Percentiles rank a stretch among this genome's conserved stretches.
phyloP scores from a whole-genome alignment of 2,329 filamentous ascomycete species.

The Pseudophaeomoniella oleicola region DNA sequence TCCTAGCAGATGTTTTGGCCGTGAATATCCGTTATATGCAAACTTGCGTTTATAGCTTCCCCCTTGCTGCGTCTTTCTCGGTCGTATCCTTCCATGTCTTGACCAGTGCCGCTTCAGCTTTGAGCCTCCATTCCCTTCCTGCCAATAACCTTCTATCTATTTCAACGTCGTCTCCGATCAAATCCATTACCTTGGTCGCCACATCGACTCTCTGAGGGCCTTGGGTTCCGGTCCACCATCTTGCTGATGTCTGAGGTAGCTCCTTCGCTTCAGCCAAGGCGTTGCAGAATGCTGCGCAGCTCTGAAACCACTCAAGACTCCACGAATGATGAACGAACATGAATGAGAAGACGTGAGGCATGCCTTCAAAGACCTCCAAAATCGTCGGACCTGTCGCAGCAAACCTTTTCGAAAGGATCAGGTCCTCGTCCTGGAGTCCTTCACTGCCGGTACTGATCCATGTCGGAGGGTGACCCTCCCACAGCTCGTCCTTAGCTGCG shows the following conservation, averaged over 20 bases:
- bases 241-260: not conserved
- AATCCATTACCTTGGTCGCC: not conserved
- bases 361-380: constrained; percentile 28
- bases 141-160: not conserved
- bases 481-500: constrained; percentile 18
- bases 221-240: not conserved
- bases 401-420: constrained; percentile 24
- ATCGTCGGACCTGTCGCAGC: constrained; percentile 21
- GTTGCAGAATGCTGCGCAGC: constrained; percentile 38
- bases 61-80: not conserved
- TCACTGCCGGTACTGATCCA: constrained; percentile 28
- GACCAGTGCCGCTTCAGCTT: not conserved
- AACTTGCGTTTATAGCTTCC: too few species aligned
- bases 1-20: too few species aligned
- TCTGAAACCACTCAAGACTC: constrained; percentile 35
- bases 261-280: constrained; percentile 2
- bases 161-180: not conserved
- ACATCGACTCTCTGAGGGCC: not conserved
- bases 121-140: not conserved
- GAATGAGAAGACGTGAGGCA: constrained; percentile 39
- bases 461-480: constrained; percentile 25
- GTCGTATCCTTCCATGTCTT: constrained; percentile 1
- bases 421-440: constrained; percentile 23
- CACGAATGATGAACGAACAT: constrained; percentile 34
- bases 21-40: too few species aligned